Conservation (phyloP, 2,329 filamentous ascomycete genomes). For the Gaeumannomyces sp. region DNA sequence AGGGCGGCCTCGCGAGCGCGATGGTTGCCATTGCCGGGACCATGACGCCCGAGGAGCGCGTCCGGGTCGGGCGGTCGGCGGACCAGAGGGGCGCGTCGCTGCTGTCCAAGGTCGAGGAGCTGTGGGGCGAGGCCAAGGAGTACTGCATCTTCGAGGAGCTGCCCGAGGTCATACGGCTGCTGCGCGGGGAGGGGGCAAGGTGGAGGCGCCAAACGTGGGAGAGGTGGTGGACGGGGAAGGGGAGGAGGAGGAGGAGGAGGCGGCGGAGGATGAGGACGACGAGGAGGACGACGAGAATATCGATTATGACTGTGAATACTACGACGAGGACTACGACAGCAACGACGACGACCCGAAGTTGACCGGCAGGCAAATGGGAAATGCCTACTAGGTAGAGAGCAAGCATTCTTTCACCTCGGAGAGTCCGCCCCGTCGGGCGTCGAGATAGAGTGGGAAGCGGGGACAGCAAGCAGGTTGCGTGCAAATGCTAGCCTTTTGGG, state of each 20-base stretch:
- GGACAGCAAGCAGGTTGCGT: no score
- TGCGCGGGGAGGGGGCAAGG: neutral
- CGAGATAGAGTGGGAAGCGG: no score
- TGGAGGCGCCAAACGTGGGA: no score
- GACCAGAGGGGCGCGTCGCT: neutral
- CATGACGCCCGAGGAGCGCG: neutral
- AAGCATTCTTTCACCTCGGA: neutral
- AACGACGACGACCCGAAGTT: neutral
- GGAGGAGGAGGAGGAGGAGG: neutral
- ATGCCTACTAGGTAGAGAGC: neutral
- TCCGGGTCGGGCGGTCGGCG: neutral
- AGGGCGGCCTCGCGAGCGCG: no score
- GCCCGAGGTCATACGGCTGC: neutral
- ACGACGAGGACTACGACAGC: neutral
- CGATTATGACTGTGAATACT: neutral
- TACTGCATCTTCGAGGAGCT: neutral
- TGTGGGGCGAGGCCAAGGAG: neutral
- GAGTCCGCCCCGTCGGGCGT: no score
- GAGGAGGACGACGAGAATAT: neutral
- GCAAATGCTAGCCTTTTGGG: neutral
- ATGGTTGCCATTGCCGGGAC: neutral
- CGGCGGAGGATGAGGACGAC: neutral
- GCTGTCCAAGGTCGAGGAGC: neutral
- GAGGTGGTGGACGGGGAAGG: no score
- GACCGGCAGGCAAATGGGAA: neutral